phyloP scores from a whole-genome alignment of 352 stramenopile genomes.

The Phytophthora sansomeana region DNA sequence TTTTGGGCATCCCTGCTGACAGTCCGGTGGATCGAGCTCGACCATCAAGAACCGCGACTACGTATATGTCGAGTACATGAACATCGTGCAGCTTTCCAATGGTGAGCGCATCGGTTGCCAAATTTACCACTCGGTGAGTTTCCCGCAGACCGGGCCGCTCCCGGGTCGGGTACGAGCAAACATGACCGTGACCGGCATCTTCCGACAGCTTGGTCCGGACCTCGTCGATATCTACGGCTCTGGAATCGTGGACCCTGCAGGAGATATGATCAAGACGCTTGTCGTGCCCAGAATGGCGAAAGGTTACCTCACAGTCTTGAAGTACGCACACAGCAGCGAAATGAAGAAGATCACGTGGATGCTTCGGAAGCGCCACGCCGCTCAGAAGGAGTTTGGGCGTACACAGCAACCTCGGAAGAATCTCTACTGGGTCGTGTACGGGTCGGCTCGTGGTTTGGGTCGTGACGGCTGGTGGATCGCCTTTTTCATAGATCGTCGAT shows the following conservation, averaged over 20 bases:
- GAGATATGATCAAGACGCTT: conserved; percentile 39
- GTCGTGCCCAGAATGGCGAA: conserved; percentile 28
- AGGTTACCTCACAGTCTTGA: conserved; percentile 29
- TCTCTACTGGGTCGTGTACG: too few species aligned
- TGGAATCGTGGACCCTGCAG: conserved; percentile 36
- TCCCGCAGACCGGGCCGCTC: conserved; percentile 44
- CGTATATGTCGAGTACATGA: conserved; percentile 55
- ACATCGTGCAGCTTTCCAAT: conserved; percentile 38
- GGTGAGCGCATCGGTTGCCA: conserved; percentile 55
- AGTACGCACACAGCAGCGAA: conserved; percentile 42
- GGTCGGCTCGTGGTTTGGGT: too few species aligned
- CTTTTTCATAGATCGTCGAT: too few species aligned
- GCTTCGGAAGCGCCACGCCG: conserved; percentile 24
- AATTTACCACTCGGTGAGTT: conserved; percentile 59
- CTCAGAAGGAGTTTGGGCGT: conserved; percentile 13
- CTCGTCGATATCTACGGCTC: conserved; percentile 53
- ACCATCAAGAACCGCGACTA: conserved; percentile 52
- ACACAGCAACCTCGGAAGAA: too few species aligned
- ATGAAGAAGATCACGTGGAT: conserved; percentile 45
- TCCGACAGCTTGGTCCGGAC: conserved; percentile 48
- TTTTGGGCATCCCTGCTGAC: too few species aligned
- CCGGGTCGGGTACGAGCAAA: conserved; percentile 43
- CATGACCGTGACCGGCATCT: conserved; percentile 59
- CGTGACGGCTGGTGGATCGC: too few species aligned
- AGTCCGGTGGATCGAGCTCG: conserved; percentile 42